Evolutionary conservation across 139 green algal genomes (phyloP).

Genomic region (Chlamydomonas urium): DNA sequence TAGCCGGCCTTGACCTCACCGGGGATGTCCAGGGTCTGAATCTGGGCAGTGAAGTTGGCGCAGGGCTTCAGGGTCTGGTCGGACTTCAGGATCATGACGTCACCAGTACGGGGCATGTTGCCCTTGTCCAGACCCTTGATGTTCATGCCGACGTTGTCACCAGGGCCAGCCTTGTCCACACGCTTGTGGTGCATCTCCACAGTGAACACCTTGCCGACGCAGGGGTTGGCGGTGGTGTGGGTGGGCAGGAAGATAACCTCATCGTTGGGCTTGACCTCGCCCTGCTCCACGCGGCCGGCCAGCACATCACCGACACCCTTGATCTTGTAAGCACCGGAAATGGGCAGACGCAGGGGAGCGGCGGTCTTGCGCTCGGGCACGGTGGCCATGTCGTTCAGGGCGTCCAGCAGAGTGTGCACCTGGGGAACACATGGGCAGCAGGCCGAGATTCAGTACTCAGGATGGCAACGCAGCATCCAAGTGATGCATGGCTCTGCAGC

Average conservation of each 20-base stretch:
- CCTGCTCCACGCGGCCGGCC: conserved; percentile 95
- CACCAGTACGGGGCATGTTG: conserved; percentile 85
- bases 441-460: too few relatives aligned
- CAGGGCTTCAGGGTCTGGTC: conserved; percentile 76
- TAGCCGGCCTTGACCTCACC: conserved; percentile 89
- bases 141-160: conserved; percentile 99
- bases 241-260: conserved; percentile 88
- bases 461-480: too few relatives aligned
- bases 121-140: conserved; percentile 95
- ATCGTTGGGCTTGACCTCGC: conserved; percentile 88
- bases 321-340: conserved; percentile 98
- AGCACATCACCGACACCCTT: conserved; percentile 98
- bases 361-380: conserved; percentile 82
- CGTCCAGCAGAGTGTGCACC: conserved; percentile 80
- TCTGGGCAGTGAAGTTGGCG: conserved; percentile 83
- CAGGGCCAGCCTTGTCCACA: conserved; percentile 83
- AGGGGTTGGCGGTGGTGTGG: conserved; percentile 83
- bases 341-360: conserved; percentile 85
- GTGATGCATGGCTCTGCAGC: too few relatives aligned
- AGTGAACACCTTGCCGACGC: conserved; percentile 94
- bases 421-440: conserved; percentile 56
- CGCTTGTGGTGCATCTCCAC: conserved; percentile 99
- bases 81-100: conserved; percentile 91
- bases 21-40: conserved; percentile 91
- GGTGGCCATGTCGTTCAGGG: conserved; percentile 79